phyloP scores from a whole-genome alignment of 73 alveolate genomes.

The Blepharisma japonicum region DNA sequence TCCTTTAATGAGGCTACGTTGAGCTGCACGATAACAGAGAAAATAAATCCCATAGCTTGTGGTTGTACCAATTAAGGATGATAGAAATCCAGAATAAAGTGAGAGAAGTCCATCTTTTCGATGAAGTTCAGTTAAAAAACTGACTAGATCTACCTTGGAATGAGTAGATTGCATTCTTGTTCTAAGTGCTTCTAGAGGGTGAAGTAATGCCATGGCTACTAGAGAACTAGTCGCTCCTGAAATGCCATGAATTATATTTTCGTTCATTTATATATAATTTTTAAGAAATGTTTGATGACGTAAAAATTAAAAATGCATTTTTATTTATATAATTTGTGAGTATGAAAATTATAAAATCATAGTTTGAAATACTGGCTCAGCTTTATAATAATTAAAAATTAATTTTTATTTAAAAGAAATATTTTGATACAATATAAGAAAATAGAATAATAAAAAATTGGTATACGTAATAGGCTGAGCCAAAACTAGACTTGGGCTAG shows the following conservation, averaged over 20 bases:
- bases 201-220: conserved; percentile 1
- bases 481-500: too few relatives aligned
- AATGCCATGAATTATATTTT: neutral
- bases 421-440: too few relatives aligned
- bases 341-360: too few relatives aligned
- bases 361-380: too few relatives aligned
- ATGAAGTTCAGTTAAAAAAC: neutral
- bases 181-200: neutral
- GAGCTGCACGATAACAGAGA: neutral
- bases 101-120: neutral
- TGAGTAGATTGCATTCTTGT: conserved; percentile 3
- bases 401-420: too few relatives aligned
- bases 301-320: too few relatives aligned
- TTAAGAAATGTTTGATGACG: too few relatives aligned
- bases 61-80: neutral
- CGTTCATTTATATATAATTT: neutral
- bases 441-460: too few relatives aligned
- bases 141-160: neutral
- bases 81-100: conserved; percentile 2
- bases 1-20: neutral
- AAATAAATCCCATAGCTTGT: conserved; percentile 13
- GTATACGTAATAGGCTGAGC: too few relatives aligned
- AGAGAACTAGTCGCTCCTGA: conserved; percentile 15
- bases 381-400: too few relatives aligned
- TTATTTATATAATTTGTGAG: too few relatives aligned